phyloP scores from a whole-genome alignment of 805 yeast species.

The Kluyveromyces dobzhanskii region DNA sequence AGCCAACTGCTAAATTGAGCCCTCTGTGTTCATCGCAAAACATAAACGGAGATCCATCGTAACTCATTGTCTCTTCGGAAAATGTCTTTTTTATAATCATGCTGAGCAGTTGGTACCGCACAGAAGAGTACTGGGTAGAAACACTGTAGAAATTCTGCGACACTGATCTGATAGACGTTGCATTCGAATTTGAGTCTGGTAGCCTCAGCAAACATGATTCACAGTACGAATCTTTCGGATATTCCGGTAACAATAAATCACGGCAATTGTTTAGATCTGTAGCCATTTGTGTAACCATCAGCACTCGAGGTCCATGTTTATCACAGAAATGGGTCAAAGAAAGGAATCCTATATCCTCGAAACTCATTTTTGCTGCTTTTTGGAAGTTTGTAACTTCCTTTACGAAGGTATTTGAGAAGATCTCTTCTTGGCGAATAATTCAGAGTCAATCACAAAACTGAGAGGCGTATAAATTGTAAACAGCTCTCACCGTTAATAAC shows the following conservation, averaged over 20 bases:
- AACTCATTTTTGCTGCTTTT: not conserved
- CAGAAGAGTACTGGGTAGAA: conserved; percentile 55
- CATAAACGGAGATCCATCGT: conserved; percentile 50
- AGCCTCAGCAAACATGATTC: conserved; percentile 50
- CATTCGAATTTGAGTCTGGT: conserved; percentile 31
- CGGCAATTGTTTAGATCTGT: conserved; percentile 16
- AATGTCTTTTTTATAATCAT: conserved; percentile 56
- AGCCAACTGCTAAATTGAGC: conserved; percentile 48
- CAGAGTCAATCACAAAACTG: too few relatives aligned
- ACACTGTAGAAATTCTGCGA: conserved; percentile 29
- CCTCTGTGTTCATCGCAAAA: conserved; percentile 59
- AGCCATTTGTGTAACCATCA: conserved; percentile 52
- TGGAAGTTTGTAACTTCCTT: too few relatives aligned
- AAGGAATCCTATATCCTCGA: conserved; percentile 5
- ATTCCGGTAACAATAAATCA: conserved; percentile 30
- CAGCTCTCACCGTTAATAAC: too few relatives aligned
- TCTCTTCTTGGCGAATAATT: too few relatives aligned
- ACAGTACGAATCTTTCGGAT: conserved; percentile 44
- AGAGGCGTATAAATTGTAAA: too few relatives aligned
- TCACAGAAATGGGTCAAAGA: conserved; percentile 71
- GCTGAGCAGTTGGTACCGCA: conserved; percentile 44
- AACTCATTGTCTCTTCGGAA: conserved; percentile 57
- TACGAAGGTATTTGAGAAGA: too few relatives aligned
- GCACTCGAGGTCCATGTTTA: conserved; percentile 63
- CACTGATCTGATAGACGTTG: conserved; percentile 27